A percentile compares a stretch with the other conserved stretches of the same genome.
Evolutionary conservation across 2,329 filamentous ascomycete species (phyloP).

Genomic region (Cladophialophora bantiana): DNA sequence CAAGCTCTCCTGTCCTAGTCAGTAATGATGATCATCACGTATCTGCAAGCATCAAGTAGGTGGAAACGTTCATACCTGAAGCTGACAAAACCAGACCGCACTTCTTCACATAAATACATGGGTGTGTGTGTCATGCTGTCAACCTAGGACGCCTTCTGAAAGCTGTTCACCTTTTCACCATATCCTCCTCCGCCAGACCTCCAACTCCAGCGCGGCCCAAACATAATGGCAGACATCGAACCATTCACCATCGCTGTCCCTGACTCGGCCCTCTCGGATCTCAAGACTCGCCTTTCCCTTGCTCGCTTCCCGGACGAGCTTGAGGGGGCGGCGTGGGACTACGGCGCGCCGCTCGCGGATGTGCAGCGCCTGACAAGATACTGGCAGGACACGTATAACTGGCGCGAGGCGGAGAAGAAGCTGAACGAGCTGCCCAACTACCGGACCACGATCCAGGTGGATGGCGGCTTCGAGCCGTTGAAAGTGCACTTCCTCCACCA

Average conservation of each 20-base stretch:
- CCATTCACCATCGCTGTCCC: conserved; percentile 61
- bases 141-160: neutral
- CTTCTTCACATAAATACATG: neutral
- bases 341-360: conserved; percentile 66
- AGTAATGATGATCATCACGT: neutral
- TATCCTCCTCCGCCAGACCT: neutral
- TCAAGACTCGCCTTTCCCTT: conserved; percentile 63
- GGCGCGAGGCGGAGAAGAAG: conserved; percentile 64
- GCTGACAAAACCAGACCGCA: conserved; percentile 5
- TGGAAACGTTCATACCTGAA: neutral
- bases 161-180: neutral
- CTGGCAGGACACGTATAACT: conserved; percentile 67
- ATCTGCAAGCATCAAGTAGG: neutral
- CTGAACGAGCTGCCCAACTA: conserved; percentile 69
- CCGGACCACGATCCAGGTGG: conserved; percentile 48
- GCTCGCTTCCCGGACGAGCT: conserved; percentile 66
- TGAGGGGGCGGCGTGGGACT: conserved; percentile 60
- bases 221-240: conserved; percentile 36
- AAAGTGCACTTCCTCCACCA: conserved; percentile 51
- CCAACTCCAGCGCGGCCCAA: neutral
- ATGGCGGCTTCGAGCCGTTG: conserved; percentile 30
- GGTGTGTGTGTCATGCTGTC: neutral
- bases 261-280: conserved; percentile 56
- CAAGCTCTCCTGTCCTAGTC: neutral
- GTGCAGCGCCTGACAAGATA: conserved; percentile 64